phyloP scores from a whole-genome alignment of 2,329 filamentous ascomycete species.

The Scorias spongiosa region DNA sequence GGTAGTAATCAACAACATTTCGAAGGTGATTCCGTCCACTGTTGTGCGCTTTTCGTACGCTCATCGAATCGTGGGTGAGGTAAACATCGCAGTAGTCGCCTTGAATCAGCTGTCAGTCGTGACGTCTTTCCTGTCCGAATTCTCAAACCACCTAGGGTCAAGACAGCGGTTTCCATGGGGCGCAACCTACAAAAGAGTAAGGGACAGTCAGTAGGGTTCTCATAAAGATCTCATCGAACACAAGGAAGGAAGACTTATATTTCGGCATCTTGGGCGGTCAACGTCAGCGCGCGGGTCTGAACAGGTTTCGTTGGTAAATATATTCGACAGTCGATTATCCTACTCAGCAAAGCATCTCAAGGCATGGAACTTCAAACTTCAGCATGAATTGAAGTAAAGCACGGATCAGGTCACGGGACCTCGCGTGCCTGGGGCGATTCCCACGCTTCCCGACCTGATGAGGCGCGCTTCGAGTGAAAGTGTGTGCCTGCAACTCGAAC shows the following conservation, averaged over 20 bases:
- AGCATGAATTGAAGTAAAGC: too few relatives aligned
- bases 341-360: too few relatives aligned
- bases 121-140: neutral
- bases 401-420: too few relatives aligned
- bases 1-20: conserved; percentile 97
- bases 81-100: conserved; percentile 99
- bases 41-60: conserved; percentile 97
- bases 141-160: neutral
- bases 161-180: neutral
- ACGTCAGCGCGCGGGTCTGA: too few relatives aligned
- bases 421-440: too few relatives aligned
- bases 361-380: too few relatives aligned
- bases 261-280: conserved; percentile 8
- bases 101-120: neutral
- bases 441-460: too few relatives aligned
- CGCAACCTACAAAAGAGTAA: conserved; percentile 12
- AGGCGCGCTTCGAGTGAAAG: too few relatives aligned
- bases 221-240: neutral
- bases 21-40: conserved; percentile 88
- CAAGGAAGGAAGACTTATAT: conserved; percentile 8
- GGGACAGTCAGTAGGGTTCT: conserved; percentile 5
- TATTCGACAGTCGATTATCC: too few relatives aligned
- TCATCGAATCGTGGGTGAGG: conserved; percentile 99
- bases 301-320: too few relatives aligned
- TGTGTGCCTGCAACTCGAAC: too few relatives aligned